phyloP scores from a whole-genome alignment of 768 basidiomycete species.

The Mycena vulgaris region DNA sequence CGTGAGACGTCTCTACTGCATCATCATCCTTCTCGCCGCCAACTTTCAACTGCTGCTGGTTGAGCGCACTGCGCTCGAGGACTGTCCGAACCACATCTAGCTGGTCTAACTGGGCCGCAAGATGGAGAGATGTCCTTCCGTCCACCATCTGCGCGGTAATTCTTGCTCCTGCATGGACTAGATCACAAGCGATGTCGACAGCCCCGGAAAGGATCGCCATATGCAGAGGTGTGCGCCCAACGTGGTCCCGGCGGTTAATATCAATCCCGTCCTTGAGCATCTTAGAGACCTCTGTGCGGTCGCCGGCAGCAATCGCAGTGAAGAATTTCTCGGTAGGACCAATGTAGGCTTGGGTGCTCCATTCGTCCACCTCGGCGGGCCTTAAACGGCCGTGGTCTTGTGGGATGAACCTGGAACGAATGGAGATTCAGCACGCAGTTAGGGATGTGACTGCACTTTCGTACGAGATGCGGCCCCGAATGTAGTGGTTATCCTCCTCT shows the following conservation, averaged over 20 bases:
- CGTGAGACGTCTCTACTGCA: not conserved
- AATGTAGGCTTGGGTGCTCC: constrained; percentile 73
- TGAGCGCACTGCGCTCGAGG: constrained; percentile 62
- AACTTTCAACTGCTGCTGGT: constrained; percentile 45
- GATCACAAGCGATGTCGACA: constrained; percentile 61
- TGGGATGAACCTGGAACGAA: constrained; percentile 62
- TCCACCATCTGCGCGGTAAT: constrained; percentile 71
- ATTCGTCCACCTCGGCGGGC: constrained; percentile 75
- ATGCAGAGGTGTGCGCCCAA: constrained; percentile 72
- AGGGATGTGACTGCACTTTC: constrained; percentile 36
- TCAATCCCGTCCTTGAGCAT: constrained; percentile 61
- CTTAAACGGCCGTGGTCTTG: constrained; percentile 75
- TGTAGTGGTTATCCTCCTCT: constrained; percentile 66
- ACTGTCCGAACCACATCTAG: constrained; percentile 62
- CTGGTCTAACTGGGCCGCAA: constrained; percentile 66
- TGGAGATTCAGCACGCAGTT: too few species aligned
- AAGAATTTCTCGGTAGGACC: constrained; percentile 69
- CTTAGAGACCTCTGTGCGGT: constrained; percentile 55
- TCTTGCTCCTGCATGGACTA: constrained; percentile 69
- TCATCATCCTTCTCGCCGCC: constrained; percentile 22
- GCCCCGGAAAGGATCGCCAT: constrained; percentile 65
- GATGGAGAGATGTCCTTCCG: constrained; percentile 68
- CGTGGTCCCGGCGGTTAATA: constrained; percentile 70
- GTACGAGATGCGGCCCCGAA: constrained; percentile 67
- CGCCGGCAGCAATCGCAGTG: constrained; percentile 62